Base-by-base conservation (phyloP, 2,329 filamentous ascomycete species). In the Ceratocystis ficicola region DNA sequence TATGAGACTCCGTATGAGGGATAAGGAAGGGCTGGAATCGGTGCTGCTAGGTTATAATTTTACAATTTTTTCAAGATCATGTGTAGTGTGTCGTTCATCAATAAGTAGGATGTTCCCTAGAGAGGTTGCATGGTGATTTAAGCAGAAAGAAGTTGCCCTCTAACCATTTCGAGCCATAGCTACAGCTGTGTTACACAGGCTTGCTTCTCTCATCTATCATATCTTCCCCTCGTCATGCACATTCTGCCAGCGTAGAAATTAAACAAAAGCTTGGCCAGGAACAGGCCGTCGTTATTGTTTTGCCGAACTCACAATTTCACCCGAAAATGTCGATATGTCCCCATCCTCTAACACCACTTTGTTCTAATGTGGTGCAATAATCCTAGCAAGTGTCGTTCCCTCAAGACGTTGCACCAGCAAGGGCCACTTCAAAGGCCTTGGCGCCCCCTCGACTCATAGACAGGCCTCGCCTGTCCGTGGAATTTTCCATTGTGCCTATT, bases 1-100 rank as follows among this genome's bases (percentile, higher is more conserved):
- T 68, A 60, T 22, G 59, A 68, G 66, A 68, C 66, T 28, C 63
- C 63, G 36, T 68, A 72, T 52, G 67, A 70, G 65, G 61, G 46
- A 10, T 64, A 66, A 46, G 2, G 8, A 36, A 17, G 32, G 32
- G 10, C 36, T 41, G 3, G 36, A 15, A 10, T 41, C 10, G 12
- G 15, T 41, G 36, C 36, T 41, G 36, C 46, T 22, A 8, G 48
- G 22, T 3, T 20, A 12, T 52, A n/a, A 52, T 20, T 50, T 32
- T 32, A 32, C 6, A 12, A 52, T 8, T 20, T n/a, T 52, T n/a
- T n/a, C 7, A 52, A 3, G 5, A 10, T 8, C n/a, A 52, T 3
- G 5, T 7, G 10, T 20, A 12, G 4, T n/a, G 22, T 6, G 2
- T 5, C 5, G 46, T 22, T 52, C 7, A 20, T n/a, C n/a, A 22